Base-by-base conservation (phyloP, 768 basidiomycete genomes). In the Trametes villosa region DNA sequence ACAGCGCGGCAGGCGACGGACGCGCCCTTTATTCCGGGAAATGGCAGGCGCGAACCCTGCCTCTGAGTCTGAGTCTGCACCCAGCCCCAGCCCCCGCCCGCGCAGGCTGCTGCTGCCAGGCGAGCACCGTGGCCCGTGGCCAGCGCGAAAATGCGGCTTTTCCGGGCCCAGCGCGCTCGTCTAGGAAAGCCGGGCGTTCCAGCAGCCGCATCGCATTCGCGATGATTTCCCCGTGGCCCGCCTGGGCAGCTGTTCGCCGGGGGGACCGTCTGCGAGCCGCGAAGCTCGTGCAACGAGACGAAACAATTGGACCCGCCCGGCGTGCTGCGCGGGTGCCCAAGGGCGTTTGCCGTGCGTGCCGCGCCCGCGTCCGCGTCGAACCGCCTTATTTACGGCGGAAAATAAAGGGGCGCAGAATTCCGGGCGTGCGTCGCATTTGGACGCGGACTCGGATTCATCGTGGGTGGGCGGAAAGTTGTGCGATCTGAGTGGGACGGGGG, bases 261-360 rank as follows among this genome's bases (percentile, higher is more conserved):
- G 47, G 42, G 12, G 53, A 30, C 47, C 29, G 42, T 57, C 30
- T 46, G 54, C 46, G 63, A 51, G 56, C 60, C 64, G 64, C 64
- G 64, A 65, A 65, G 60, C 53, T 62, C 57, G 47, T 59, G n/a
- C n/a, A n/a, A n/a, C n/a, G n/a, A n/a, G n/a, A n/a, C n/a, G 47
- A 57, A 47, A 52, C 53, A 50, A 50, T 59, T 58, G 59, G 29
- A n/a, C 46, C 60, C 64, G 57, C 57, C 36, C 54, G 30, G 18
- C 29, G n/a, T 26, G 27, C 27, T 33, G 46, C 33, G 44, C 44
- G n/a, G n/a, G 41, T 33, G 36, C 29, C 20, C 20, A 18, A 36
- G 45, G 55, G 46, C 42, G 45, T 26, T 55, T 46, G 44, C 53
- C 40, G 52, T 26, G 40, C 41, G 26, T 27, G 27, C 27, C 29